A percentile compares a stretch with the other conserved stretches of the same genome.
Conservation (phyloP, 228 moss, liverwort and hornwort genomes). For the Sphagnum magellanicum region DNA sequence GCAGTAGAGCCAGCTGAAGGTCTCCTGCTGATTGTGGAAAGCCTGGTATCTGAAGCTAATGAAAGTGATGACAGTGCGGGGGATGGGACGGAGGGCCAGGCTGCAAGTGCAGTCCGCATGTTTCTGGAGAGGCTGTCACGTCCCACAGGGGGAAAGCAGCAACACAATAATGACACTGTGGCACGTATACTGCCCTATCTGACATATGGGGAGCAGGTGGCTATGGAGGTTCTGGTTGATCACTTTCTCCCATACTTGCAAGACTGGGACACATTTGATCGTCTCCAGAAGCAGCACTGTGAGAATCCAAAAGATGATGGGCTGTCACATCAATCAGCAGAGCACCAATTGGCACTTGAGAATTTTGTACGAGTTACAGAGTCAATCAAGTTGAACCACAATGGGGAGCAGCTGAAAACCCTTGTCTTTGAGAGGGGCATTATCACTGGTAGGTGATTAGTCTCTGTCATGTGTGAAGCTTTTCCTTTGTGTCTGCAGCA, state of each 20-base stretch:
- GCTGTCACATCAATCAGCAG: slow-evolving; percentile 57
- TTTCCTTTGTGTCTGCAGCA: not conserved
- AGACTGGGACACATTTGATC: slow-evolving; percentile 93
- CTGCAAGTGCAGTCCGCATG: slow-evolving; percentile 94
- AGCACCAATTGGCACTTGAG: slow-evolving; percentile 81
- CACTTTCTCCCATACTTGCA: slow-evolving; percentile 85
- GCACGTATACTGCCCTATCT: slow-evolving; percentile 95
- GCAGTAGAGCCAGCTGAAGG: slow-evolving; percentile 98
- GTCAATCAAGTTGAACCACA: slow-evolving; percentile 90
- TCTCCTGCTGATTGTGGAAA: slow-evolving; percentile 95
- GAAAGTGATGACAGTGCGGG: slow-evolving; percentile 82
- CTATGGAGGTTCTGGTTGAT: slow-evolving; percentile 95
- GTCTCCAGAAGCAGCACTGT: slow-evolving; percentile 64
- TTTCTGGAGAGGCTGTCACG: slow-evolving; percentile 94
- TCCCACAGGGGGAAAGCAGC: slow-evolving; percentile 85
- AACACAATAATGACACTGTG: slow-evolving; percentile 94
- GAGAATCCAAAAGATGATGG: slow-evolving; percentile 75
- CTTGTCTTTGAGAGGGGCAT: slow-evolving; percentile 84
- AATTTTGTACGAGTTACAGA: slow-evolving; percentile 97
- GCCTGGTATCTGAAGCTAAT: slow-evolving; percentile 96
- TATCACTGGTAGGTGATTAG: slow-evolving; percentile 45
- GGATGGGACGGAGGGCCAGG: slow-evolving; percentile 83
- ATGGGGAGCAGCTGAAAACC: slow-evolving; percentile 77
- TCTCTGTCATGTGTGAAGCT: not conserved
- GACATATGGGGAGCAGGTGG: slow-evolving; percentile 92